These are phyloP conservation scores for Isabelozyma heimii DNA, from an alignment of 805 yeast species.

Conservation along the genomic window DNA sequence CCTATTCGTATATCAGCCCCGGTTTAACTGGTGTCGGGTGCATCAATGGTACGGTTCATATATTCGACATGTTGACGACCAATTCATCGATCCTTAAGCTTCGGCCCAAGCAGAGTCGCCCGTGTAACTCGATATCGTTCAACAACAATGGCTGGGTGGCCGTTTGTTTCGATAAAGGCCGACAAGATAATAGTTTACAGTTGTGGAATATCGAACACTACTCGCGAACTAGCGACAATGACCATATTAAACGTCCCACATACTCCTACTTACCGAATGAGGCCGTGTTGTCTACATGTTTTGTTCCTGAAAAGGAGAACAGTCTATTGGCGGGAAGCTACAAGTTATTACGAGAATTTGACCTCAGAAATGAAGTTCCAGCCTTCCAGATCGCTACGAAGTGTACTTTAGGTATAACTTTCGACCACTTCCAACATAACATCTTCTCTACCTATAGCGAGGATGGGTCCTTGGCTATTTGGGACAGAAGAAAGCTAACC, in stretches of 20 bases:
- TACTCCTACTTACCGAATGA: slow-evolving; percentile 69
- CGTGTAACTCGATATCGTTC: slow-evolving; percentile 74
- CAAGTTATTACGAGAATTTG: slow-evolving; percentile 75
- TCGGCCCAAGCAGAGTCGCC: slow-evolving; percentile 64
- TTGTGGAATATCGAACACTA: slow-evolving; percentile 77
- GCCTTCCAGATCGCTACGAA: slow-evolving; percentile 73
- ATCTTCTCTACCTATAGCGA: slow-evolving; percentile 76
- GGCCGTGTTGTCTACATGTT: slow-evolving; percentile 64
- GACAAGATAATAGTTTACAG: slow-evolving; percentile 73
- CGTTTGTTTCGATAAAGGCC: slow-evolving; percentile 73
- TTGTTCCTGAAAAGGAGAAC: slow-evolving; percentile 55
- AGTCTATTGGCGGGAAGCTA: slow-evolving; percentile 71
- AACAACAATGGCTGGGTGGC: slow-evolving; percentile 65
- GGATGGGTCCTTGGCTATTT: slow-evolving; percentile 79
- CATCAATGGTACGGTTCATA: slow-evolving; percentile 60
- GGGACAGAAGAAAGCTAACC: slow-evolving; percentile 69
- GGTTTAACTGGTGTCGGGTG: slow-evolving; percentile 77
- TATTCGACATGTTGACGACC: slow-evolving; percentile 55
- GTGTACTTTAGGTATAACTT: slow-evolving; percentile 62
- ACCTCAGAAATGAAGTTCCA: slow-evolving; percentile 63
- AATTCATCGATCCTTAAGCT: slow-evolving; percentile 38
- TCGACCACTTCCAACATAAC: slow-evolving; percentile 66
- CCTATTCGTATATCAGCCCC: slow-evolving; percentile 51
- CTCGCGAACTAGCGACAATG: slow-evolving; percentile 43
- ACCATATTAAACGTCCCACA: slow-evolving; percentile 51